Base-by-base conservation (phyloP, 192 early-diverging fungal genomes). In the Backusella tuberculispora region DNA sequence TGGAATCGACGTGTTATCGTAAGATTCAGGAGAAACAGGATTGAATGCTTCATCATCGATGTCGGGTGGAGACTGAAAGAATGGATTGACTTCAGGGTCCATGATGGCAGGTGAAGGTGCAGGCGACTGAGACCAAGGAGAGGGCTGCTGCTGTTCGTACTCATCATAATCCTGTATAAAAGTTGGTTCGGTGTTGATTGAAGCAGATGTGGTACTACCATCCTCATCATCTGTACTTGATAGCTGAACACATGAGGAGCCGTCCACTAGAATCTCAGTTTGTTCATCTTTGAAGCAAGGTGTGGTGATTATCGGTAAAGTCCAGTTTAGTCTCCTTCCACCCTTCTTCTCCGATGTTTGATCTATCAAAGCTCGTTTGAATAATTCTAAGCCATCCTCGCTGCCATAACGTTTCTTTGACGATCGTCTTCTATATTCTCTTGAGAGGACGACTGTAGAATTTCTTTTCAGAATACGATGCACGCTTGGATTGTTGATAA, bases 1-100 rank as follows among this genome's bases (percentile, higher is more conserved):
- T 43, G 70, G 68, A 13, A 78, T 29, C 8, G 78, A 74, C 12
- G 68, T 38, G 37, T 42, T 17, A 40, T 66, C 41, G 37, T 77
- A 70, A 6, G 78, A 72, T 73, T 79, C 71, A 26, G 81, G 73
- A 17, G 84, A 76, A 37, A 76, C 80, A n/a, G 87, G 87, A 63
- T 88, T 84, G 69, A 88, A 88, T 41, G 87, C 80, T 21, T 85
- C 84, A 21, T 88, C 85, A 45, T 88, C 87, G 53, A 86, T 88
- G 19, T 78, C 77, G 24, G 85, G 84, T 10, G 79, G 34, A 1
- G 83, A 70, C 66, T 84, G 85, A 72, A 85, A 88, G 66, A 88
- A 86, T 3, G 85, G 85, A 66, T 88, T 88, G 17, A 83, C 75
- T n/a, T 86, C 80, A n/a, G 84, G 78, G 48, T 88, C 87, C 46